Evolutionary conservation across 2,329 filamentous ascomycete genomes (phyloP).

Genomic region (Rhynchosporium secalis): DNA sequence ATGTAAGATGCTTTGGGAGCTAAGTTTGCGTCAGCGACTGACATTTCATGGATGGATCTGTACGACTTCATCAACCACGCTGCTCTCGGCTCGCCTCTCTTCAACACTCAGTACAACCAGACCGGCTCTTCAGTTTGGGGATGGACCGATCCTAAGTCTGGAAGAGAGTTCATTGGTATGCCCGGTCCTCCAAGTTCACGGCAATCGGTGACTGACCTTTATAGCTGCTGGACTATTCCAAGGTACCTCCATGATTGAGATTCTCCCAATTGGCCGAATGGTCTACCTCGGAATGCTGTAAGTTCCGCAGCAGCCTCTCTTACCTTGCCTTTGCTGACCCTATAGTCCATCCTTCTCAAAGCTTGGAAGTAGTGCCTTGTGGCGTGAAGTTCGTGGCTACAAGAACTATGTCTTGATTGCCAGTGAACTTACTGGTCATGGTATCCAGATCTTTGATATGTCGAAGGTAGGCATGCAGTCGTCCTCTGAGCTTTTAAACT

Average conservation of each 20-base stretch:
- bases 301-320: conserved; percentile 43
- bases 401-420: conserved; percentile 43
- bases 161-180: conserved; percentile 48
- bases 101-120: conserved; percentile 12
- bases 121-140: conserved; percentile 37
- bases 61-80: conserved; percentile 57
- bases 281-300: conserved; percentile 44
- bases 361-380: conserved; percentile 24
- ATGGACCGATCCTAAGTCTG: conserved; percentile 47
- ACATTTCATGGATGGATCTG: conserved; percentile 47
- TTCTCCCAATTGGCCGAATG: conserved; percentile 47
- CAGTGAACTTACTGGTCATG: conserved; percentile 48
- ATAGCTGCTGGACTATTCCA: conserved; percentile 10
- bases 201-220: not conserved
- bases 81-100: conserved; percentile 27
- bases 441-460: conserved; percentile 58
- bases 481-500: not conserved
- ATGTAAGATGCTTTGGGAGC: conserved; percentile 32
- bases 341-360: not conserved
- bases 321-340: conserved; percentile 26
- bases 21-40: not conserved
- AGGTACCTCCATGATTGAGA: conserved; percentile 46
- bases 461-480: conserved; percentile 37
- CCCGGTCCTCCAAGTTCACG: too few species aligned
- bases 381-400: conserved; percentile 44